Percentiles rank a stretch among this genome's conserved stretches.
phyloP scores from a whole-genome alignment of 805 yeast species.

The Sugiyamaella boreocaroliniensis region DNA sequence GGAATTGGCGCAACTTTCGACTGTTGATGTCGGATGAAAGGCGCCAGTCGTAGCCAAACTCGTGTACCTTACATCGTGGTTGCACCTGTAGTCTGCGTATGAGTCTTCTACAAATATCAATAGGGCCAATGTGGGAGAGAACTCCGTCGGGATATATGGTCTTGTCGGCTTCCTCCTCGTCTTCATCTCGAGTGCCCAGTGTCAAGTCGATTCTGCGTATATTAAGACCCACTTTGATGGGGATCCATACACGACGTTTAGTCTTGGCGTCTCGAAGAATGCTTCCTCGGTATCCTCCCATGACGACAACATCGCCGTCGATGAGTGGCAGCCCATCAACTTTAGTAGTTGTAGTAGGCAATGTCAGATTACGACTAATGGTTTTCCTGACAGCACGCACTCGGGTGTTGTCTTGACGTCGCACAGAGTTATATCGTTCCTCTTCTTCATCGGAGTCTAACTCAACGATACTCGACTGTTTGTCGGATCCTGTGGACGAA shows the following conservation, averaged over 20 bases:
- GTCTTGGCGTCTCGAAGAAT: slow-evolving; percentile 61
- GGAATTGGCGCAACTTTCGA: slow-evolving; percentile 43
- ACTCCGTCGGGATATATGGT: slow-evolving; percentile 66
- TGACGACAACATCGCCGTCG: slow-evolving; percentile 69
- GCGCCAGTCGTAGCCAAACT: slow-evolving; percentile 95
- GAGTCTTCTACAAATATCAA: slow-evolving; percentile 64
- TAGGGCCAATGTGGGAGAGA: slow-evolving; percentile 77
- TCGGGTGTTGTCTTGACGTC: slow-evolving; percentile 57
- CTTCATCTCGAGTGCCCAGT: slow-evolving; percentile 67
- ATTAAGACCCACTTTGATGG: slow-evolving; percentile 75
- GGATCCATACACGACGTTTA: slow-evolving; percentile 72
- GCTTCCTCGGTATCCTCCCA: slow-evolving; percentile 90
- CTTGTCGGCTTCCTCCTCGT: slow-evolving; percentile 51
- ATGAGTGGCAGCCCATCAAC: slow-evolving; percentile 34
- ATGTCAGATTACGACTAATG: slow-evolving; percentile 43
- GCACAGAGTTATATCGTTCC: slow-evolving; percentile 42
- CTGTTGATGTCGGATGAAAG: slow-evolving; percentile 55
- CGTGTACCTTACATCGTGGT: slow-evolving; percentile 55
- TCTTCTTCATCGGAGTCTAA: slow-evolving; percentile 61
- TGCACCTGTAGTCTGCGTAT: slow-evolving; percentile 41
- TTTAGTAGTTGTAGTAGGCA: slow-evolving; percentile 19
- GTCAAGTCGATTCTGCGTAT: slow-evolving; percentile 60
- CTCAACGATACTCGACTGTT: slow-evolving; percentile 24
- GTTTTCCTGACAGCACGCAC: slow-evolving; percentile 63
- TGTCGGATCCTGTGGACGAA: slow-evolving; percentile 4